Evolutionary conservation across 768 basidiomycete genomes (phyloP), one percentile per base, ranked within the genome.

Genomic region (Suillus clintonianus): DNA sequence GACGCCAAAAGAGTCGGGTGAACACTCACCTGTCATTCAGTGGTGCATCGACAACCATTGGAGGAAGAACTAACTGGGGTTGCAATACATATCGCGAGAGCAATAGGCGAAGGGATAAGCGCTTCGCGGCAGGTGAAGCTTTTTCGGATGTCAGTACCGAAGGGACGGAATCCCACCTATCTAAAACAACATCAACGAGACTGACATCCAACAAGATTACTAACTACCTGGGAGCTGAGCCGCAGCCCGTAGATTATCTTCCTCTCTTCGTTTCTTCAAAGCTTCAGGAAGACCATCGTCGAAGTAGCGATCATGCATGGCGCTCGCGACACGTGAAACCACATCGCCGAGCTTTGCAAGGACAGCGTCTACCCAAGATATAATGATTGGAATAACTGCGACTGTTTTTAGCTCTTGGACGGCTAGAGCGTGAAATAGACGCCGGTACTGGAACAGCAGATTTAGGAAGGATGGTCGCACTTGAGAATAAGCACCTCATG

Each of bases 341-440:
- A 74, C 72, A 56, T 82, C 77, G 37, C 83, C 80, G 7, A 92
- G 69, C 66, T 80, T 85, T 11, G 82, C 82, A 27, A 92, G 70
- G 8, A 91, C 61, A 55, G 82, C 76, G 62, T 92, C 90, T 11
- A 85, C 85, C 87, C 88, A 91, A 68, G 85, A 91, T 59, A 87
- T 75, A n/a, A 83, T 64, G 14, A 79, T 71, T 4, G 73, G 61
- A n/a, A 74, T 48, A 39, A 70, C 56, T 39, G 73, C 54, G n/a
- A 62, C 65, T 14, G 65, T 62, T 5, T 66, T 36, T n/a, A 73
- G 45, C 37, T 78, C 72, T 39, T 71, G 72, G 14, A 78, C 71
- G 13, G 82, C 84, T 54, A 84, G 76, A 36, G 64, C 51, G 59
- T 82, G 84, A 68, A 86, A 85, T 42, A 80, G 71, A 57, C 72